Evolutionary conservation across 768 basidiomycete species (phyloP).

Genomic region (Leccinum disarticulatum): DNA sequence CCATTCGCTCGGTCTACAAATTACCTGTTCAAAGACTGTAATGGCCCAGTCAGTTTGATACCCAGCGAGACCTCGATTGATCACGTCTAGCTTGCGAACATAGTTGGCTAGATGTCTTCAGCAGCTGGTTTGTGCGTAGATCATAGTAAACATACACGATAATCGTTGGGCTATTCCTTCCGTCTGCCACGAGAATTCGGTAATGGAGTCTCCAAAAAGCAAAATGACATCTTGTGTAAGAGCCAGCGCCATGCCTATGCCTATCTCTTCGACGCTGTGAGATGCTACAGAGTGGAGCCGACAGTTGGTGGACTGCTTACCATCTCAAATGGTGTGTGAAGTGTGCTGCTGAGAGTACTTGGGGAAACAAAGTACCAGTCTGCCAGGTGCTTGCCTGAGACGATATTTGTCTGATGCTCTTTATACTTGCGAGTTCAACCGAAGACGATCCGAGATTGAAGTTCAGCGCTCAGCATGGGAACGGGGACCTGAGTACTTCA

Average conservation of each 20-base stretch:
- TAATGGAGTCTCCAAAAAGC: constrained; percentile 83
- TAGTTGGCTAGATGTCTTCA: constrained; percentile 57
- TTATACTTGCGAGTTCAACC: not conserved
- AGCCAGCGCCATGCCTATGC: constrained; percentile 49
- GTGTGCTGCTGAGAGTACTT: not conserved
- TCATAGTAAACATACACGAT: constrained; percentile 33
- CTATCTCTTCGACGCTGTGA: not conserved
- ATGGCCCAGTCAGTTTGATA: constrained; percentile 89
- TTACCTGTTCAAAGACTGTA: constrained; percentile 74
- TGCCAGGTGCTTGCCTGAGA: not conserved
- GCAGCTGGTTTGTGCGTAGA: not conserved
- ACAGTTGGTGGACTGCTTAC: not conserved
- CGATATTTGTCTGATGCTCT: not conserved
- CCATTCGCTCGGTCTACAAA: not conserved
- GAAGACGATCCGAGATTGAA: not conserved
- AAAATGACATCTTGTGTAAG: constrained; percentile 62
- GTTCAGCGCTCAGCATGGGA: no score
- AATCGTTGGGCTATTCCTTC: constrained; percentile 69
- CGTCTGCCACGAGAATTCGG: constrained; percentile 61
- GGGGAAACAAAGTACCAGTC: not conserved
- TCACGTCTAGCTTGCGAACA: constrained; percentile 75
- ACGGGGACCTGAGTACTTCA: no score
- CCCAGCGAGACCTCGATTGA: constrained; percentile 82
- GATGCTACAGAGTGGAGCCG: not conserved
- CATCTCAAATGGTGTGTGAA: not conserved